phyloP scores from a whole-genome alignment of 805 yeast genomes.

The Hanseniaspora valbyensis region DNA sequence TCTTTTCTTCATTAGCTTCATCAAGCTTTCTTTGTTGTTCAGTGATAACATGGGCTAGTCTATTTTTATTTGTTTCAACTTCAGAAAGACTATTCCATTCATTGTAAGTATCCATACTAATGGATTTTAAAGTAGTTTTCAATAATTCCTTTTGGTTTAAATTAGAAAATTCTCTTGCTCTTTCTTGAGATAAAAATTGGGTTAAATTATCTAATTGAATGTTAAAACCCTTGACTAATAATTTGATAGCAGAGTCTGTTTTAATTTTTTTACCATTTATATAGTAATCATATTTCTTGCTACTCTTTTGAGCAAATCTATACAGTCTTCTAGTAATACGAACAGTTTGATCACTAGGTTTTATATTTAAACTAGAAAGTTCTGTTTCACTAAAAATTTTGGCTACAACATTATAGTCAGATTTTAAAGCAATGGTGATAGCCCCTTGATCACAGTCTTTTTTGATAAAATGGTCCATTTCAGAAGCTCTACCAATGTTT shows the following conservation, averaged over 20 bases:
- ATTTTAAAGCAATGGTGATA: conserved; percentile 44
- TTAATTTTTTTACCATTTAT: conserved; percentile 33
- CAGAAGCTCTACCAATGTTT: conserved; percentile 56
- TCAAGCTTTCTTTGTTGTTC: conserved; percentile 27
- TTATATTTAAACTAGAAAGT: not conserved
- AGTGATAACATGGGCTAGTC: conserved; percentile 31
- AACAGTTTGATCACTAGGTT: conserved; percentile 27
- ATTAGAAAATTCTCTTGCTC: conserved; percentile 85
- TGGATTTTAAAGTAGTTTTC: conserved; percentile 68
- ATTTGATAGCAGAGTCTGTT: conserved; percentile 38
- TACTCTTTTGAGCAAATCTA: conserved; percentile 28
- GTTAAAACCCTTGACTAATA: conserved; percentile 39
- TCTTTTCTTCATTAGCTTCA: not conserved
- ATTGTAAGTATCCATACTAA: conserved; percentile 48
- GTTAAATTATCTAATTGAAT: conserved; percentile 86
- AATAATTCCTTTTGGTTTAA: conserved; percentile 64
- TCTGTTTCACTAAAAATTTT: conserved; percentile 14
- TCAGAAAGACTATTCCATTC: conserved; percentile 48
- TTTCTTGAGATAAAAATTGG: conserved; percentile 89
- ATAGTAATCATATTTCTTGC: conserved; percentile 41
- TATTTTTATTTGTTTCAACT: conserved; percentile 37
- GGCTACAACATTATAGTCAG: conserved; percentile 15
- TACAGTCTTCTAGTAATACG: conserved; percentile 29
- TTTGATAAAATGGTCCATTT: conserved; percentile 57
- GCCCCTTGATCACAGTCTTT: conserved; percentile 41